Base-by-base conservation (phyloP, 495 filamentous ascomycete species). In the Neurospora sp. region DNA sequence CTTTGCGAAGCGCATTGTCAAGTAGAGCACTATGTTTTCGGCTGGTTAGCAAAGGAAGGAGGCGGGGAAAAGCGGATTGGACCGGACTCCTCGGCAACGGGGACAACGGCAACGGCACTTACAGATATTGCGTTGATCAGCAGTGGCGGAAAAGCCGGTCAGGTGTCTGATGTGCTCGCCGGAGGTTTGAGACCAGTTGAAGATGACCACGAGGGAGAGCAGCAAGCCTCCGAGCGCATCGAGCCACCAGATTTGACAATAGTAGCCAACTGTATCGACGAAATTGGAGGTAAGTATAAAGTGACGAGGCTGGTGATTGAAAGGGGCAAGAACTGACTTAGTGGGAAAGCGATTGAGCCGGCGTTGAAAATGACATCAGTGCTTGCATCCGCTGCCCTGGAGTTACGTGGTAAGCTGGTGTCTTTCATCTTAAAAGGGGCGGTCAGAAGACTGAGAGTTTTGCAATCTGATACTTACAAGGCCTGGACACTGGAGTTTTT, bases 1-100 rank as follows among this genome's bases (percentile, higher is more conserved):
- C 69, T 91, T 93, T 27, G 94, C 94, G 77, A 98, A 98, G 2
- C 94, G 89, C 94, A 98, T 97, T 2, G 93, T 94, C 73, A 96
- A 86, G 82, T 98, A 98, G 0, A 98, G 85, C 9, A 98, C 83
- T 85, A 42, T 37, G 35, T 44, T 61, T 40, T 65, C 7, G 12
- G 35, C 4, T 39, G 11, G 42, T 75, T 72, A 78, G 71, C 14
- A 35, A 71, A 40, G 48, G 40, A 18, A 38, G 70, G 9, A 48
- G 44, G 8, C n/a, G 8, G 18, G 69, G 48, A 11, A 61, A 11
- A 61, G 53, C 22, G 46, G 35, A 65, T 27, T 37, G 20, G 44
- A 61, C 16, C 31, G 20, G 14, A 27, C 69, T 71, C 20, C 27
- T 65, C 53, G 12, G 12, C 27, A 9, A 59, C 5, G 22, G 48